Percentiles rank a stretch among this genome's conserved stretches.
These are phyloP conservation scores for Kodamaea jinghongensis DNA, from an alignment of 805 yeast species.

Conservation along the genomic window DNA sequence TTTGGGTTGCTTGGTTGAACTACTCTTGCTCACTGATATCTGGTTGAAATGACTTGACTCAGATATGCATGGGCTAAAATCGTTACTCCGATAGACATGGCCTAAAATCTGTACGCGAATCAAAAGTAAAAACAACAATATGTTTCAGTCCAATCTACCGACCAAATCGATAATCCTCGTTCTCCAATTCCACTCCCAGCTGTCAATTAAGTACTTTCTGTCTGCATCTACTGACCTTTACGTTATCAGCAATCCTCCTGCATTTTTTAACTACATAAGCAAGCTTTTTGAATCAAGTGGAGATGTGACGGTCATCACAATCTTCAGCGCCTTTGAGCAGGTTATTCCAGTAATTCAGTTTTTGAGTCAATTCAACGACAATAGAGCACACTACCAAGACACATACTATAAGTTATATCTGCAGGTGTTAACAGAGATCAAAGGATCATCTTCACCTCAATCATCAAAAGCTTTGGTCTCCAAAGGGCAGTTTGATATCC, in stretches of 20 bases:
- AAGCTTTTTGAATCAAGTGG: constrained; percentile 3
- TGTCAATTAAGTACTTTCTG: constrained; percentile 14
- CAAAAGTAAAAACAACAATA: not conserved
- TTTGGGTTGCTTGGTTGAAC: too few relatives aligned
- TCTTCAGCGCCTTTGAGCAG: constrained; percentile 11
- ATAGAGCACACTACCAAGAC: constrained; percentile 5
- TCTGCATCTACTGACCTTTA: constrained; percentile 14
- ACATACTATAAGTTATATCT: constrained; percentile 8
- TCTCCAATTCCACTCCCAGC: constrained; percentile 7
- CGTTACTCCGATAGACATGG: too few relatives aligned
- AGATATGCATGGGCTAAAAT: too few relatives aligned
- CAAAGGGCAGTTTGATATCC: constrained; percentile 24
- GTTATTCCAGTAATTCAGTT: constrained; percentile 14
- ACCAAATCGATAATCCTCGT: not conserved
- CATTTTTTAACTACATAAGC: constrained; percentile 13
- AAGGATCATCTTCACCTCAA: not conserved
- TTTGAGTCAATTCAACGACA: constrained; percentile 6
- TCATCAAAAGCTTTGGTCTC: not conserved
- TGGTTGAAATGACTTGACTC: too few relatives aligned
- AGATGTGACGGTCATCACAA: constrained; percentile 10
- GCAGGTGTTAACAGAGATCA: constrained; percentile 8
- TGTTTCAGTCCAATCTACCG: constrained; percentile 2
- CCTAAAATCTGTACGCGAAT: too few relatives aligned
- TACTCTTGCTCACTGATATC: too few relatives aligned
- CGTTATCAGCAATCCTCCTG: constrained; percentile 13